These are phyloP conservation scores for Parietaria judaica DNA, from an alignment of 306 rosid genomes.

Conservation along the genomic window DNA sequence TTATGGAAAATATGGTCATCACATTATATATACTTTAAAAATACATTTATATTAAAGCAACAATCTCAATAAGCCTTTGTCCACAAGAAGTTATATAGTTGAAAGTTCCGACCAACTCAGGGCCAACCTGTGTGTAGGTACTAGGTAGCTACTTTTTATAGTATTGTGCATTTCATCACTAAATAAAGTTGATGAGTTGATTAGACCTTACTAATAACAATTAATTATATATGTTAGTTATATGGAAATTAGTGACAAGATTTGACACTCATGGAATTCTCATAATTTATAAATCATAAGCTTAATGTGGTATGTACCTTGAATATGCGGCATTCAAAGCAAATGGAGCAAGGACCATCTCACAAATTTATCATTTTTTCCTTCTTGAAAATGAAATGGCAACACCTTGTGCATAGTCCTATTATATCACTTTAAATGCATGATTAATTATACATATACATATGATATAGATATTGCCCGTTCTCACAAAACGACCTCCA, in stretches of 20 bases:
- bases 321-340: not conserved
- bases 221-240: not conserved
- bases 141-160: no score
- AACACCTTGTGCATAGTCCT: not conserved
- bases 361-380: not conserved
- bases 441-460: not conserved
- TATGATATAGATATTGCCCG: not conserved
- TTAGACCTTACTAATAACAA: not conserved
- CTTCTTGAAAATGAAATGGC: not conserved
- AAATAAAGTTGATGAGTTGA: not conserved
- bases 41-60: no score
- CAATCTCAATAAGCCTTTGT: not conserved
- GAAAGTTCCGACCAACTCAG: not conserved
- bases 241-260: not conserved
- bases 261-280: not conserved
- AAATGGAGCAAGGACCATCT: not conserved
- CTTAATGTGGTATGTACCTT: not conserved
- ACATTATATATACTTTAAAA: no score
- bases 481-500: no score
- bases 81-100: not conserved
- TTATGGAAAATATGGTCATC: no score
- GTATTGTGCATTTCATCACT: not conserved
- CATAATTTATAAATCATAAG: not conserved
- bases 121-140: no score
- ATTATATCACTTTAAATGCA: not conserved